A percentile compares a stretch with the other conserved stretches of the same genome.
Evolutionary conservation across 2,329 filamentous ascomycete species (phyloP).

Genomic region (Septoria linicola): DNA sequence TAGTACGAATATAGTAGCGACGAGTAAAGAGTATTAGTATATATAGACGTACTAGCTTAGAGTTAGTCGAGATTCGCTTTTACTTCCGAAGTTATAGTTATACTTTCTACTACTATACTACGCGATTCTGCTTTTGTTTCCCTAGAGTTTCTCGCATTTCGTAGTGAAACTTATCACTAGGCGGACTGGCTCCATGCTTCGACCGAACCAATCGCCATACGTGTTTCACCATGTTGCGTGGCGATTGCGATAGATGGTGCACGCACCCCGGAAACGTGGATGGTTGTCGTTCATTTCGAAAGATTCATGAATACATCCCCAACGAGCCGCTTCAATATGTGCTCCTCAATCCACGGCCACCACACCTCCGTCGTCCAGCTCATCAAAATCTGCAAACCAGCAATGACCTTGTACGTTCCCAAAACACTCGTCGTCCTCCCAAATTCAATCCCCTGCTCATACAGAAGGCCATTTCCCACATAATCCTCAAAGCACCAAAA

Average conservation of each 20-base stretch:
- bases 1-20: not conserved
- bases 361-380: conserved; percentile 1
- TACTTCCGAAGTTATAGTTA: not conserved
- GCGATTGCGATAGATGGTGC: not conserved
- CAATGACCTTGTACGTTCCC: conserved; percentile 1
- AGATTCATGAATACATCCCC: conserved; percentile 1
- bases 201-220: not conserved
- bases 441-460: conserved; percentile 1
- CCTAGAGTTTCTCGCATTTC: conserved; percentile 18
- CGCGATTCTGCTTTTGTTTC: conserved; percentile 21
- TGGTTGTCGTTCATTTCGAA: conserved; percentile 4
- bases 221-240: not conserved
- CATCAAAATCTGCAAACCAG: conserved; percentile 2
- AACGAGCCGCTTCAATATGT: conserved; percentile 3
- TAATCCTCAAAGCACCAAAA: conserved; percentile 5
- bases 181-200: not conserved
- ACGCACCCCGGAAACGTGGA: not conserved
- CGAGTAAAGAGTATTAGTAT: not conserved
- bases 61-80: not conserved
- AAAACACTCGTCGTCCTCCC: not conserved
- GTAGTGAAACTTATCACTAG: not conserved
- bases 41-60: not conserved
- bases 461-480: not conserved
- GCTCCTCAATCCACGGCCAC: conserved; percentile 4
- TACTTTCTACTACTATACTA: not conserved